phyloP scores from a whole-genome alignment of 768 basidiomycete species.

The Lyophyllum semitale region DNA sequence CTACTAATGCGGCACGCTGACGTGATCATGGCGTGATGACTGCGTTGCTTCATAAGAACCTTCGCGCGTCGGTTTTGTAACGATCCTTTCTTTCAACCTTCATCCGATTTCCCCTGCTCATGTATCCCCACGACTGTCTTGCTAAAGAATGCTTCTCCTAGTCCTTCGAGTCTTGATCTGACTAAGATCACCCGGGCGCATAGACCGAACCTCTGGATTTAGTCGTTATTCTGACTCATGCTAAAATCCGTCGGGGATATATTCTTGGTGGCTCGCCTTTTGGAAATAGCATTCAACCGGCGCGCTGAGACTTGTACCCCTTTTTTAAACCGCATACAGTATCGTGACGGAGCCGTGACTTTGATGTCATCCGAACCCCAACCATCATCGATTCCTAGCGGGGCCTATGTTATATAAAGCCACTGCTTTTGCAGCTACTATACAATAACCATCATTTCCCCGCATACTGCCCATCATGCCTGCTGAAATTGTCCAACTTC shows the following conservation, averaged over 20 bases:
- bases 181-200: constrained; percentile 13
- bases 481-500: constrained; percentile 54
- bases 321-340: background rate
- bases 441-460: background rate
- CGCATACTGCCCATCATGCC: constrained; percentile 30
- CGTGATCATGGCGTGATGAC: constrained; percentile 24
- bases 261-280: background rate
- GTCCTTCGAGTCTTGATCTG: background rate
- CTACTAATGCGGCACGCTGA: constrained; percentile 4
- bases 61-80: background rate
- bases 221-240: background rate
- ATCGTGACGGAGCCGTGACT: constrained; percentile 8
- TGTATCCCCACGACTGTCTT: background rate
- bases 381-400: background rate
- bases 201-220: too few relatives aligned
- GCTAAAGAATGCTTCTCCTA: background rate
- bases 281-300: background rate
- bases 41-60: constrained; percentile 11
- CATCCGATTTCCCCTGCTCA: background rate
- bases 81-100: background rate
- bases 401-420: constrained; percentile 8
- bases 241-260: background rate
- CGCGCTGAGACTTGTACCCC: background rate
- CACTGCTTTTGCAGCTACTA: background rate
- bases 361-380: constrained; percentile 13